Evolutionary conservation across 352 stramenopile genomes (phyloP).

Genomic region (Pythium phragmitis): DNA sequence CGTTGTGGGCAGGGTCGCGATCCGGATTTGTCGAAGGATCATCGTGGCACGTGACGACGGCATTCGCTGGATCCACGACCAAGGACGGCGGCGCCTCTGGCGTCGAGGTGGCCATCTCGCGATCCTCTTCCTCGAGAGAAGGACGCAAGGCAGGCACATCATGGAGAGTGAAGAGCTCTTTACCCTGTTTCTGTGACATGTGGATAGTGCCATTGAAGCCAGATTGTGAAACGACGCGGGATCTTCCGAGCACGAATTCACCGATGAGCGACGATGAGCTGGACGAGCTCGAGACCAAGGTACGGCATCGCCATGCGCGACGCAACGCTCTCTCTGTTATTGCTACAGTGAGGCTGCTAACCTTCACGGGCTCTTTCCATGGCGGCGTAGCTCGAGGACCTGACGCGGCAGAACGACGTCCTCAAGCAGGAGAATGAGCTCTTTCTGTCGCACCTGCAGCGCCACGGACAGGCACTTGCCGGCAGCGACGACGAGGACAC

Average conservation of each 20-base stretch:
- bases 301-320: not conserved
- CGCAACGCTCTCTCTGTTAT: not conserved
- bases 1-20: too few species aligned
- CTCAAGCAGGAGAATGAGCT: constrained; percentile 91
- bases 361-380: too few species aligned
- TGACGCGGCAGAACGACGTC: constrained; percentile 86
- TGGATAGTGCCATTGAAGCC: not conserved
- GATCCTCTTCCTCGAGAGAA: too few species aligned
- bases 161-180: too few species aligned
- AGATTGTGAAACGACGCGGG: not conserved
- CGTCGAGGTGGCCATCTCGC: too few species aligned
- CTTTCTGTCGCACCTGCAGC: constrained; percentile 83
- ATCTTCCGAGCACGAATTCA: not conserved
- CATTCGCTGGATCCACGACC: too few species aligned
- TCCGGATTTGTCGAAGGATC: too few species aligned
- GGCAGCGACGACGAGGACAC: constrained; percentile 66
- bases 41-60: too few species aligned
- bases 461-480: constrained; percentile 42
- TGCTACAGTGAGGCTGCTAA: not conserved
- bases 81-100: too few species aligned
- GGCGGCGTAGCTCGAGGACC: constrained; percentile 67
- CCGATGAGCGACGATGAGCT: constrained; percentile 66
- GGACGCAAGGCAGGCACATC: too few species aligned
- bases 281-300: constrained; percentile 74
- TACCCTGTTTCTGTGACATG: not conserved